phyloP scores from a whole-genome alignment of 2,329 filamentous ascomycete species.

The Sporothrix variecibatus region DNA sequence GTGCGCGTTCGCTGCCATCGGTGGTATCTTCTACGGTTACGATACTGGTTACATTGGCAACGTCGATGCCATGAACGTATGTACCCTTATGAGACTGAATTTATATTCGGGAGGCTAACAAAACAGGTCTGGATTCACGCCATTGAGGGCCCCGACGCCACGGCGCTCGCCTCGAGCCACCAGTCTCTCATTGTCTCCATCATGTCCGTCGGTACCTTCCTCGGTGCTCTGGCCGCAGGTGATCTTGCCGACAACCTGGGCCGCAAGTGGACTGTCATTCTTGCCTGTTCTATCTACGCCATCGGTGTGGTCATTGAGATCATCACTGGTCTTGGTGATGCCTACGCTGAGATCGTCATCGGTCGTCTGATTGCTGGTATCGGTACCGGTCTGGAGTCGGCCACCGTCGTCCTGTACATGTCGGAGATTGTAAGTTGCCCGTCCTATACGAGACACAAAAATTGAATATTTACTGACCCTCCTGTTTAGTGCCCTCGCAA shows the following conservation, averaged over 20 bases:
- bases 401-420: conserved; percentile 84
- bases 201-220: conserved; percentile 76
- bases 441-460: not conserved
- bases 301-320: conserved; percentile 70
- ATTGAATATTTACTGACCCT: not conserved
- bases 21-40: conserved; percentile 77
- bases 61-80: conserved; percentile 55
- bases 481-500: conserved; percentile 55
- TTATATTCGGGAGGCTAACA: not conserved
- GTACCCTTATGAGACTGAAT: conserved; percentile 41
- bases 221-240: conserved; percentile 75
- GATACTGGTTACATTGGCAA: conserved; percentile 76
- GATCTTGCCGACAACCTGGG: conserved; percentile 75
- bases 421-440: conserved; percentile 63
- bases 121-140: conserved; percentile 32
- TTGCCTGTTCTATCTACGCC: conserved; percentile 70
- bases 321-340: conserved; percentile 47
- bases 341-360: conserved; percentile 64
- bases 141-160: conserved; percentile 48
- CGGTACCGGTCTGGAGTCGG: conserved; percentile 78
- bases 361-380: conserved; percentile 75
- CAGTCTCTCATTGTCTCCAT: conserved; percentile 69
- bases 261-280: conserved; percentile 69
- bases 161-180: conserved; percentile 44
- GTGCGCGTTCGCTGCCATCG: conserved; percentile 70